A percentile compares a stretch with the other conserved stretches of the same genome.
Conservation (phyloP, 352 stramenopile species). For the Phytophthora fragariaefolia region DNA sequence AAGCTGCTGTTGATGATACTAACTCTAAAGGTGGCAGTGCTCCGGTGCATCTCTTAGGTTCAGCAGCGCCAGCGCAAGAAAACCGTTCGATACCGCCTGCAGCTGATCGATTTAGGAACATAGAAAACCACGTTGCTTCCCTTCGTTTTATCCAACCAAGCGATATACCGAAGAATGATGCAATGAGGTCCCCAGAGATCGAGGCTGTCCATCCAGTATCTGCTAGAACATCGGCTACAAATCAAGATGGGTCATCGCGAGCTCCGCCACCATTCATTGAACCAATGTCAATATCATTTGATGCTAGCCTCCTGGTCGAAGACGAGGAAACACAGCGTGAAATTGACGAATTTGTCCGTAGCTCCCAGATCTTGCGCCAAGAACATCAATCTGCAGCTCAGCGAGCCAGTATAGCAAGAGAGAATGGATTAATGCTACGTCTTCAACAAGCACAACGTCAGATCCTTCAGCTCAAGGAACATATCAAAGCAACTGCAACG, state of each 20-base stretch:
- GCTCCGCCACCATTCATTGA: constrained; percentile 17
- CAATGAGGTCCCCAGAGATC: constrained; percentile 12
- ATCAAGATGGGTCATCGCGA: background rate
- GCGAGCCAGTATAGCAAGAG: constrained; percentile 51
- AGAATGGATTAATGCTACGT: constrained; percentile 65
- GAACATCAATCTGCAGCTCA: constrained; percentile 33
- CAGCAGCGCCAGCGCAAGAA: background rate
- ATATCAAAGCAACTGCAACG: constrained; percentile 50
- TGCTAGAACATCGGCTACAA: constrained; percentile 1
- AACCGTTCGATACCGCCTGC: constrained; percentile 1
- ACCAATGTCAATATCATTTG: constrained; percentile 32
- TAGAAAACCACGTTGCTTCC: constrained; percentile 45
- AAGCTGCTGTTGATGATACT: background rate
- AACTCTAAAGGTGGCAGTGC: background rate
- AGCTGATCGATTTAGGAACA: constrained; percentile 42
- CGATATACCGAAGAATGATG: constrained; percentile 6
- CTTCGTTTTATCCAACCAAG: constrained; percentile 36
- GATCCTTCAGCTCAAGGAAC: constrained; percentile 67
- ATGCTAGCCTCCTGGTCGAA: constrained; percentile 36
- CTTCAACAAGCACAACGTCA: constrained; percentile 80
- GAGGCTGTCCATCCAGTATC: constrained; percentile 27
- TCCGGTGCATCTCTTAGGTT: background rate
- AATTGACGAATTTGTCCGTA: constrained; percentile 61
- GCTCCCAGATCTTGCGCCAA: constrained; percentile 45
- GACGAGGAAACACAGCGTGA: constrained; percentile 52